Evolutionary conservation across 176 grass and related monocot species (phyloP).

Genomic region (Elymus sibiricus): DNA sequence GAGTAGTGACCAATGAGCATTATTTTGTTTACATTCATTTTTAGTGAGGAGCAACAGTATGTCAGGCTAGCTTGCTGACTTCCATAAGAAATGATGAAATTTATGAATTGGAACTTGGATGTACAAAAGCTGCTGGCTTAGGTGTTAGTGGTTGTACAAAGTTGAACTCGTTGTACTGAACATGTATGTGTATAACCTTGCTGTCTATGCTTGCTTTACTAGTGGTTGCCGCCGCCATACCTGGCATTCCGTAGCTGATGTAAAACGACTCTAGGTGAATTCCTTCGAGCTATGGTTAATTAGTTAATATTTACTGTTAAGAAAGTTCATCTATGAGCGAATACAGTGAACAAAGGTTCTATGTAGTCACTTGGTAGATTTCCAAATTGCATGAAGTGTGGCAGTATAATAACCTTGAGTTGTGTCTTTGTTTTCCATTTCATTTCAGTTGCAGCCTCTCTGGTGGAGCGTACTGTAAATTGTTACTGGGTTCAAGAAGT

Average conservation of each 20-base stretch:
- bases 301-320: background rate
- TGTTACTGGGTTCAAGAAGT: background rate
- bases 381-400: background rate
- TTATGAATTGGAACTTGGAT: background rate
- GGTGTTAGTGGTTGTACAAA: too few species aligned
- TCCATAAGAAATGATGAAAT: background rate
- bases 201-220: too few species aligned
- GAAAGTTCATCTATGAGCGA: background rate
- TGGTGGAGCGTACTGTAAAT: background rate
- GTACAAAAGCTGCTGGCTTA: too few species aligned
- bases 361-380: background rate
- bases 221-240: too few species aligned
- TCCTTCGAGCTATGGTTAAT: background rate
- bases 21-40: background rate
- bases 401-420: background rate
- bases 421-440: background rate
- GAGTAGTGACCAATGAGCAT: background rate
- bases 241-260: background rate
- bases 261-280: background rate
- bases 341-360: background rate
- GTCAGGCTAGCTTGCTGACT: background rate
- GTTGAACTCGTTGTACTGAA: too few species aligned
- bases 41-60: background rate
- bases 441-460: constrained; percentile 19
- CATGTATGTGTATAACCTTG: too few species aligned